Evolutionary conservation across 768 basidiomycete genomes (phyloP), one percentile per base, ranked within the genome.

Genomic region (Lyophyllum atratum): DNA sequence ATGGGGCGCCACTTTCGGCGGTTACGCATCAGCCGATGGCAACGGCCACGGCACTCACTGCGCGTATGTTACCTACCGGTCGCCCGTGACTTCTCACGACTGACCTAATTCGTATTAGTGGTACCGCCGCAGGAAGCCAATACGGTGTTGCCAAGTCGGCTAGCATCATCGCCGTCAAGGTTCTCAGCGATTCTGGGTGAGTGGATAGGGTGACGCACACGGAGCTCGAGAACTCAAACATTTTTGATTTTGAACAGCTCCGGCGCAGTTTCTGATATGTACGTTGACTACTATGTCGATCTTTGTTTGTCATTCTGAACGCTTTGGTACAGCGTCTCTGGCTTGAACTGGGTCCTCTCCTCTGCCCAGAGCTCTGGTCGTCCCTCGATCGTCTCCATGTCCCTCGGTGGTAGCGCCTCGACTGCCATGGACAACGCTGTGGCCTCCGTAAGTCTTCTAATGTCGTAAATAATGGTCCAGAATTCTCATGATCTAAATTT

Each of bases 1-100:
- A 17, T 78, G 74, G 73, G 79, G 78, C 10, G 63, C 67, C 1
- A 74, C 70, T 29, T 76, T 78, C 52, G 72, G 72, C 14, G 66
- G 59, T 43, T 63, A 68, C 54, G 33, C 59, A 5, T 44, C 15
- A 1, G 59, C 40, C 37, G 78, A 79, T 60, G 74, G 72, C n/a
- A 65, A 75, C 59, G 77, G 77, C 17, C 77, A 79, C 55, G 79
- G 78, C 21, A 77, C 78, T 33, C 76, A 77, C 60, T 61, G 49
- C 59, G 71, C 75, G 71, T 74, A 58, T 54, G 73, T 64, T 2
- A 5, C 11, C 5, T 25, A 14, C 25, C 42, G 14, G 14, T 17
- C 39, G 19, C 3, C 17, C 3, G 25, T 43, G 12, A 4, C 8
- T 15, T 44, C 7, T 54, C 22, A 2, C 17, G 6, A 21, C 21